These are phyloP conservation scores for Selenicereus undatus DNA, from an alignment of 148 eudicot species.

Conservation along the genomic window DNA sequence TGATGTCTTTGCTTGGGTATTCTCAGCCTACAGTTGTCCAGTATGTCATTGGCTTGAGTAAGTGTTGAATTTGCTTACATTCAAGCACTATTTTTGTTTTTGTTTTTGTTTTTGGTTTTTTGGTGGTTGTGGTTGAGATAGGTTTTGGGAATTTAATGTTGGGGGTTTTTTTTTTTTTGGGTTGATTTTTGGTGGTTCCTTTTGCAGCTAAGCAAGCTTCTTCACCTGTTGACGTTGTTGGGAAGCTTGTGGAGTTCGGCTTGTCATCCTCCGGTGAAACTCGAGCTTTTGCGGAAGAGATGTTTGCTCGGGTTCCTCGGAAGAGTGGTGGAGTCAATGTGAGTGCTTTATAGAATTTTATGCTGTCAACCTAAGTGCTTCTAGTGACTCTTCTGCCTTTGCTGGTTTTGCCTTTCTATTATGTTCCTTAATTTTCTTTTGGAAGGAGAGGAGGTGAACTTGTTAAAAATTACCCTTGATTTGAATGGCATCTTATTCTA, in stretches of 20 bases:
- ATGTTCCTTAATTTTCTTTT: background rate
- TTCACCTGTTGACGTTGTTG: slow-evolving; percentile 56
- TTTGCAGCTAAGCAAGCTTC: slow-evolving; percentile 70
- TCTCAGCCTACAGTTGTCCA: slow-evolving; percentile 72
- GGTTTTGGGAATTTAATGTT: background rate
- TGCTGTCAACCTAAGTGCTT: background rate
- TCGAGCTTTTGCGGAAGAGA: slow-evolving; percentile 58
- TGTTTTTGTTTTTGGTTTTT: too few relatives aligned
- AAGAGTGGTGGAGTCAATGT: slow-evolving; percentile 63
- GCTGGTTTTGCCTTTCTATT: background rate
- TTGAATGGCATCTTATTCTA: background rate
- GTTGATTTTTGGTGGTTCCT: background rate
- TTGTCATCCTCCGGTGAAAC: slow-evolving; percentile 52
- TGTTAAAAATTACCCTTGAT: background rate
- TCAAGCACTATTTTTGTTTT: too few relatives aligned
- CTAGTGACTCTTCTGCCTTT: background rate
- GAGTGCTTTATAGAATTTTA: slow-evolving; percentile 23
- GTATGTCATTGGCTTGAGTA: slow-evolving; percentile 62
- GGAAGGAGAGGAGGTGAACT: background rate
- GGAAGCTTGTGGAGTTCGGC: slow-evolving; percentile 57
- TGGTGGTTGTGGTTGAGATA: background rate
- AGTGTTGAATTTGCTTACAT: slow-evolving; percentile 15
- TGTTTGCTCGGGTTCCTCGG: slow-evolving; percentile 67
- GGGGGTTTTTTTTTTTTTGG: background rate
- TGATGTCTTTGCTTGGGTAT: slow-evolving; percentile 73